These are phyloP conservation scores for Geotrichum reessii DNA, from an alignment of 1,139 yeast genomes.

Conservation along the genomic window DNA sequence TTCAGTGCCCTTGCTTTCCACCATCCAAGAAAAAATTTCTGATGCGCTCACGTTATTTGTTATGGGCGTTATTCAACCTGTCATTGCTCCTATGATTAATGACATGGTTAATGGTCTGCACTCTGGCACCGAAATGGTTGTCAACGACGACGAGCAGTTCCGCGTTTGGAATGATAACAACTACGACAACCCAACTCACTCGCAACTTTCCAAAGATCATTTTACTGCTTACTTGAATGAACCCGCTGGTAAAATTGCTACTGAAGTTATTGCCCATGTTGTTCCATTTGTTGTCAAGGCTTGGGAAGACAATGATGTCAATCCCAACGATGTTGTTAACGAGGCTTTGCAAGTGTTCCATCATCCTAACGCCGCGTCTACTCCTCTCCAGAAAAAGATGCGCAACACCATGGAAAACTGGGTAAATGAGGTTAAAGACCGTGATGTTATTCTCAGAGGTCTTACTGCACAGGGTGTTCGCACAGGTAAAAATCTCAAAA, in stretches of 20 bases:
- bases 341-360: slow-evolving; percentile 26
- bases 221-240: slow-evolving; percentile 31
- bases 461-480: slow-evolving; percentile 26
- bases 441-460: slow-evolving; percentile 19
- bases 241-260: slow-evolving; percentile 46
- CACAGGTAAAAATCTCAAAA: slow-evolving; percentile 19
- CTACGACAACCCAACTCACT: slow-evolving; percentile 27
- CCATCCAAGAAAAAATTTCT: slow-evolving; percentile 25
- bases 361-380: slow-evolving; percentile 24
- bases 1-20: slow-evolving; percentile 24
- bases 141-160: slow-evolving; percentile 27
- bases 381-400: slow-evolving; percentile 25
- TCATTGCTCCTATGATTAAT: slow-evolving; percentile 25
- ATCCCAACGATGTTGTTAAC: slow-evolving; percentile 17
- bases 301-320: slow-evolving; percentile 24
- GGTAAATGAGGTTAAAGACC: slow-evolving; percentile 20
- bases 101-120: slow-evolving; percentile 22
- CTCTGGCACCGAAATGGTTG: slow-evolving; percentile 24
- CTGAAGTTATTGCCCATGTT: slow-evolving; percentile 47
- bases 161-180: slow-evolving; percentile 27
- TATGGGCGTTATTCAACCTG: slow-evolving; percentile 27
- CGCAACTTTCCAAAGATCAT: slow-evolving; percentile 29
- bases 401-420: slow-evolving; percentile 22
- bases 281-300: slow-evolving; percentile 43
- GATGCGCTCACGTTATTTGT: slow-evolving; percentile 26